Base-by-base conservation (phyloP, 2,329 filamentous ascomycete species). In the Cladosporium sp. region DNA sequence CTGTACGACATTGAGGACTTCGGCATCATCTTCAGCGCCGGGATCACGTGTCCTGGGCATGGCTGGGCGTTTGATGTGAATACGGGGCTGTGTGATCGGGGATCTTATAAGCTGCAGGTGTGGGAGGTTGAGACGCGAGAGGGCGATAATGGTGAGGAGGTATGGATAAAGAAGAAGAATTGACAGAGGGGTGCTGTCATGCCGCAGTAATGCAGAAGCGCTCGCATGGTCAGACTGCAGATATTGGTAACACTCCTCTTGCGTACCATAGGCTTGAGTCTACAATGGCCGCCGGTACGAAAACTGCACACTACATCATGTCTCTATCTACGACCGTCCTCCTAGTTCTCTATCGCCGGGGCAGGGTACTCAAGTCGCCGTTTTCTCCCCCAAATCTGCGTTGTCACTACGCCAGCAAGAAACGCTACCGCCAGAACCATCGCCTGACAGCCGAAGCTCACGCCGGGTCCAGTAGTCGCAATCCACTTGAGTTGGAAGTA, bases 1-100 rank as follows among this genome's bases (percentile, higher is more conserved):
- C 80, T 88, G 0, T 91, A 90, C 66, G 89, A 91, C 63, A 91
- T 91, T 70, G 89, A 91, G 69, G 89, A 91, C 67, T 91, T 91
- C 72, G 89, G 89, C 0, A 78, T 89, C 2, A 80, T 83, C 5
- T 74, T 89, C 7, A 89, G 86, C 64, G 82, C 86, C 0, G 89
- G 88, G 0, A 78, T 91, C 3, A 84, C 82, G 0, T 91, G 89
- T 73, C 87, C 88, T 0, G 90, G 90, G 68, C 89, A 91, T 67
- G 85, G 81, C 5, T 91, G 89, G 89, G 88, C 87, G 0, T 91
- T 91, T 75, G 89, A 91, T 72, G 71, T 91, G 2, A 85, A 86
- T 62, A 85, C 88, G 0, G 89, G 89, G 0, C 80, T 80, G 70
- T 82, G 82, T 0, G 89, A 91, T 73, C 83, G 88, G 0, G 88